Percentiles rank a stretch among this genome's conserved stretches.
phyloP scores from a whole-genome alignment of 805 yeast species.

The Millerago galiae region DNA sequence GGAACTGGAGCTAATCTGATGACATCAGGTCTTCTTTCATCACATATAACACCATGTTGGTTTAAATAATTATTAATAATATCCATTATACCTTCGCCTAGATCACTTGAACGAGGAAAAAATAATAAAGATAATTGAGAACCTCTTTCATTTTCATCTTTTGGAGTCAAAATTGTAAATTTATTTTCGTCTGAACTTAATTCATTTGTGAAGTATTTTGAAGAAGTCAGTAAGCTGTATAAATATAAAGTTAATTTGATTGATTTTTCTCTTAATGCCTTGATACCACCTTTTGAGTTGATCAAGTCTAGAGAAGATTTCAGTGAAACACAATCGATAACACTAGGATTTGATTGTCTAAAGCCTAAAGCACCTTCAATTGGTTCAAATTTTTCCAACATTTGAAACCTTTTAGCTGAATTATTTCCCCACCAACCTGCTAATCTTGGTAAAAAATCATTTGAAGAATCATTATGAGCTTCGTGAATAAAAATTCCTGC shows the following conservation, averaged over 20 bases:
- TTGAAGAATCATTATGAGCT: slow-evolving; percentile 33
- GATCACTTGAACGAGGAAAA: slow-evolving; percentile 36
- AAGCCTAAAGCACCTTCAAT: slow-evolving; percentile 82
- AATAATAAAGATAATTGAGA: slow-evolving; percentile 78
- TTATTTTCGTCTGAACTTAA: slow-evolving; percentile 4
- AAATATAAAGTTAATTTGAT: slow-evolving; percentile 51
- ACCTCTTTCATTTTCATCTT: slow-evolving; percentile 53
- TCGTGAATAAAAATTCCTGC: slow-evolving; percentile 76
- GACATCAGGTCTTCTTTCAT: slow-evolving; percentile 88
- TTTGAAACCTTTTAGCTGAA: slow-evolving; percentile 60
- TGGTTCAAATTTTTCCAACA: slow-evolving; percentile 75
- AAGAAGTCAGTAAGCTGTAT: slow-evolving; percentile 37
- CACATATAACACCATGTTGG: slow-evolving; percentile 64
- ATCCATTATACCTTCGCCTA: slow-evolving; percentile 50
- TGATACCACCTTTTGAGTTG: slow-evolving; percentile 57
- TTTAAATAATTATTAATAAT: slow-evolving; percentile 43
- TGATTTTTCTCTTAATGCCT: slow-evolving; percentile 48
- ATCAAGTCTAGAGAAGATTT: slow-evolving; percentile 60
- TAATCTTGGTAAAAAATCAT: slow-evolving; percentile 50
- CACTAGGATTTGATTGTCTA: slow-evolving; percentile 87
- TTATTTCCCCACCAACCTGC: slow-evolving; percentile 99
- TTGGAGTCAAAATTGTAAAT: slow-evolving; percentile 74
- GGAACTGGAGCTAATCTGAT: slow-evolving; percentile 85
- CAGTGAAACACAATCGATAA: slow-evolving; percentile 73
- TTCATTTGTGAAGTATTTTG: slow-evolving; percentile 38